These are phyloP conservation scores for Spencermartinsiella ligniputridi DNA, from an alignment of 1,139 yeast species.

Conservation along the genomic window DNA sequence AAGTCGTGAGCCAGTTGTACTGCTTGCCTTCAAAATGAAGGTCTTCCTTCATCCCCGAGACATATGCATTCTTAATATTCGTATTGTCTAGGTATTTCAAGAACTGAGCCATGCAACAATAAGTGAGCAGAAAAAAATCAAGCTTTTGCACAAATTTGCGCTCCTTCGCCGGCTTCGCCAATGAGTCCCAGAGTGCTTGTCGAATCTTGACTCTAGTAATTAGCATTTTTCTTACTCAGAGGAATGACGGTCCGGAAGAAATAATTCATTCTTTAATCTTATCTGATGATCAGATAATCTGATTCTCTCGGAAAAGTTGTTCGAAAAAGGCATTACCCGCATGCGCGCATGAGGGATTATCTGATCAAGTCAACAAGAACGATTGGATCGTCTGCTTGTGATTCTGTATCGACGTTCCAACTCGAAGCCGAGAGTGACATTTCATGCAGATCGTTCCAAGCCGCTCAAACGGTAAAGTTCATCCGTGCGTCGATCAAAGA, in stretches of 20 bases:
- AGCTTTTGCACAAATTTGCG: slow-evolving; percentile 49
- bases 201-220: not conserved
- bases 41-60: slow-evolving; percentile 28
- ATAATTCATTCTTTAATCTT: not conserved
- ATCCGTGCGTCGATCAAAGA: too few species aligned
- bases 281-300: too few species aligned
- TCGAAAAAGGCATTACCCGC: too few species aligned
- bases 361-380: too few species aligned
- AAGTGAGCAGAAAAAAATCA: slow-evolving; percentile 53
- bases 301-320: too few species aligned
- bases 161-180: slow-evolving; percentile 3
- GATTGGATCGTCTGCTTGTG: not conserved
- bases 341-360: too few species aligned
- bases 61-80: slow-evolving; percentile 28
- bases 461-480: not conserved
- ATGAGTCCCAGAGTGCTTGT: slow-evolving; percentile 1
- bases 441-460: too few species aligned
- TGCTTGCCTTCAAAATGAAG: slow-evolving; percentile 56
- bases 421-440: too few species aligned
- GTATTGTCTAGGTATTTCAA: slow-evolving; percentile 21
- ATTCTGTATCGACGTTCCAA: not conserved
- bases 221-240: not conserved
- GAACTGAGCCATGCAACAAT: slow-evolving; percentile 48
- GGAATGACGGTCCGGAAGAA: not conserved
- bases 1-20: slow-evolving; percentile 54